Evolutionary conservation across 2,329 filamentous ascomycete genomes (phyloP).

Genomic region (Chaetomiaceae sp.): DNA sequence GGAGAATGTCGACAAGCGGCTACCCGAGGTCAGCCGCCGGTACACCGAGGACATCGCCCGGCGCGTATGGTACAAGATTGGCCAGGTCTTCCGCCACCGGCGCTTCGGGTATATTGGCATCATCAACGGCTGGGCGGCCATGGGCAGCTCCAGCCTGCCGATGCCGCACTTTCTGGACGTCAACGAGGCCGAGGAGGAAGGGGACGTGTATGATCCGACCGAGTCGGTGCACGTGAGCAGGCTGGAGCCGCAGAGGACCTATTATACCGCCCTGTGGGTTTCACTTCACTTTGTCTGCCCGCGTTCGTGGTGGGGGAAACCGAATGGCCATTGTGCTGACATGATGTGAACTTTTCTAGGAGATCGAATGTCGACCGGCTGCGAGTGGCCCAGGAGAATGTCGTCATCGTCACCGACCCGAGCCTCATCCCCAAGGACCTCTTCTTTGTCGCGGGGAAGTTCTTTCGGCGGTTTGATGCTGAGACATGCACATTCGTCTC

Average conservation of each 20-base stretch:
- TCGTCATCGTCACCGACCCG: slow-evolving; percentile 53
- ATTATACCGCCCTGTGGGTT: slow-evolving; percentile 83
- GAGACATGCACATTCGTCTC: slow-evolving; percentile 68
- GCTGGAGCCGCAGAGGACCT: slow-evolving; percentile 61
- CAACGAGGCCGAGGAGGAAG: slow-evolving; percentile 44
- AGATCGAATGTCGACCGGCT: slow-evolving; percentile 64
- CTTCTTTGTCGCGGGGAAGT: slow-evolving; percentile 69
- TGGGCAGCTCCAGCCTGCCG: slow-evolving; percentile 26
- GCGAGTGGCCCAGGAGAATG: slow-evolving; percentile 72
- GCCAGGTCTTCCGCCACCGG: slow-evolving; percentile 78
- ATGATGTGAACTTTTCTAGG: slow-evolving; percentile 26
- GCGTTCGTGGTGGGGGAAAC: neutral
- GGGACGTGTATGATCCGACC: slow-evolving; percentile 35
- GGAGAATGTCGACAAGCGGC: slow-evolving; percentile 40
- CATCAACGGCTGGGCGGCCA: slow-evolving; percentile 78
- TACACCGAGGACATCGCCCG: slow-evolving; percentile 33
- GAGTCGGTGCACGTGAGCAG: slow-evolving; percentile 40
- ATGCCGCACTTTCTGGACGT: slow-evolving; percentile 27
- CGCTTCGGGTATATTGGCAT: slow-evolving; percentile 76
- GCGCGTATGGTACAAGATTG: slow-evolving; percentile 62
- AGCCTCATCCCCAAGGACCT: slow-evolving; percentile 51
- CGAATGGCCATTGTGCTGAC: slow-evolving; percentile 16
- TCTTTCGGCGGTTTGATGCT: slow-evolving; percentile 81
- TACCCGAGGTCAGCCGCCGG: slow-evolving; percentile 33
- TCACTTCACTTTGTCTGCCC: neutral